Evolutionary conservation across 2,329 filamentous ascomycete species (phyloP).

Genomic region (Leptosphaerulina australis): DNA sequence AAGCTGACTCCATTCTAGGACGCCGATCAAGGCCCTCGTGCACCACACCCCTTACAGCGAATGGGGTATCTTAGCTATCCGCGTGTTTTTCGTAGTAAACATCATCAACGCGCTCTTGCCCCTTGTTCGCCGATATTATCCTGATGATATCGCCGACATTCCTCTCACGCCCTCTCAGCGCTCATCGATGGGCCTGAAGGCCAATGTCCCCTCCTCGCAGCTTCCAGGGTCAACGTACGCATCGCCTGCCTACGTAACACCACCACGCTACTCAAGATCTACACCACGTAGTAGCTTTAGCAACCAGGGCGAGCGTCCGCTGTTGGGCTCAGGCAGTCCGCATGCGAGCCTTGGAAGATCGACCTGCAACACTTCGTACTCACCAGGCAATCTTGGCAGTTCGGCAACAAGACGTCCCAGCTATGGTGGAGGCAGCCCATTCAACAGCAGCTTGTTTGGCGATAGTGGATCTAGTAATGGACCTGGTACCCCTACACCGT

Average conservation of each 20-base stretch:
- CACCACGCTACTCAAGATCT: slow-evolving; percentile 83
- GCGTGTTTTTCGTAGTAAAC: slow-evolving; percentile 65
- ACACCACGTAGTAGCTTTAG: slow-evolving; percentile 66
- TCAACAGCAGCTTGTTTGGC: slow-evolving; percentile 47
- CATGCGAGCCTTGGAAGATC: slow-evolving; percentile 35
- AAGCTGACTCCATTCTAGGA: slow-evolving; percentile 30
- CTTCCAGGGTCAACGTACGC: slow-evolving; percentile 65
- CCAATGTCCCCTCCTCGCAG: slow-evolving; percentile 61
- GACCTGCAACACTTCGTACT: slow-evolving; percentile 54
- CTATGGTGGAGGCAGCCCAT: slow-evolving; percentile 57
- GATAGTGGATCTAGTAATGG: slow-evolving; percentile 48
- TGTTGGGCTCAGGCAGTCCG: slow-evolving; percentile 60
- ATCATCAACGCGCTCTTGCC: slow-evolving; percentile 74
- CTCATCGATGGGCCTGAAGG: slow-evolving; percentile 78
- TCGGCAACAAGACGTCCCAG: slow-evolving; percentile 64
- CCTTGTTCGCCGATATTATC: slow-evolving; percentile 64
- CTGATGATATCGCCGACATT: slow-evolving; percentile 84
- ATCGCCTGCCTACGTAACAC: slow-evolving; percentile 72
- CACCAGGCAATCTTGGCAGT: slow-evolving; percentile 60
- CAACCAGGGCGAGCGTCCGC: slow-evolving; percentile 59
- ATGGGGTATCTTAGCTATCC: slow-evolving; percentile 54
- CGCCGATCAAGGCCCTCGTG: slow-evolving; percentile 45
- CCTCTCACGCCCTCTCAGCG: slow-evolving; percentile 89
- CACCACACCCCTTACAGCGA: slow-evolving; percentile 45
- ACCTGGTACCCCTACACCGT: slow-evolving; percentile 72